Evolutionary conservation across 1,284 basidiomycete genomes (phyloP), one percentile per base, ranked within the genome.

Genomic region (Boletus coffeatus): DNA sequence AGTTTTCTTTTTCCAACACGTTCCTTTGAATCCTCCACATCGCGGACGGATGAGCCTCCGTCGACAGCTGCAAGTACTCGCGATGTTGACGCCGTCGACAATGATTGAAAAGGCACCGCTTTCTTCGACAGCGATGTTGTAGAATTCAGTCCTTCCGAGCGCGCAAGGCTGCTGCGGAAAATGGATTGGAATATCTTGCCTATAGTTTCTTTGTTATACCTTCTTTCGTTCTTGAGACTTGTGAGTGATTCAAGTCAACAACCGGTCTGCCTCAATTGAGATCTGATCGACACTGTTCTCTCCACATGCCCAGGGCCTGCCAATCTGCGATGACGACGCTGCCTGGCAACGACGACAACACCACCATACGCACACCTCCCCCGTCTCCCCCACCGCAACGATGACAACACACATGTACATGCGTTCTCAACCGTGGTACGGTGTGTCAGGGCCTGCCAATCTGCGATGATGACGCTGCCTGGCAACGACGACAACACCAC

Each of bases 131-230:
- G 2, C 14, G 58, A 63, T 57, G 39, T 55, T 5, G 48, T 62
- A 48, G 65, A 67, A 37, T 57, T 71, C 52, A 67, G 68, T 11
- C 71, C 75, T 48, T 65, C 57, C 18, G 77, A 79, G 62, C 73
- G 71, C 46, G 65, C 70, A 16, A 76, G 70, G 59, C 68, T 83
- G 8, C 68, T 83, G 61, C 74, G 80, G 57, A 85, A 83, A 68
- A 70, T 84, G 55, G 83, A 85, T 63, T 65, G 74, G 61, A 79
- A 83, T 65, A 67, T 85, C 9, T 66, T 84, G 36, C 83, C 83
- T 4, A 76, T 82, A 39, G 76, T 84, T 50, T 79, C 81, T 7
- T 68, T 87, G 32, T 74, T 89, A n/a, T 88, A 88, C 70, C 77
- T 89, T 50, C 78, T 83, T 61, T 83, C 79, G 2, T 84, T 83